Conservation (phyloP, 2,329 filamentous ascomycete genomes). For the Chaetothyriales sp. region DNA sequence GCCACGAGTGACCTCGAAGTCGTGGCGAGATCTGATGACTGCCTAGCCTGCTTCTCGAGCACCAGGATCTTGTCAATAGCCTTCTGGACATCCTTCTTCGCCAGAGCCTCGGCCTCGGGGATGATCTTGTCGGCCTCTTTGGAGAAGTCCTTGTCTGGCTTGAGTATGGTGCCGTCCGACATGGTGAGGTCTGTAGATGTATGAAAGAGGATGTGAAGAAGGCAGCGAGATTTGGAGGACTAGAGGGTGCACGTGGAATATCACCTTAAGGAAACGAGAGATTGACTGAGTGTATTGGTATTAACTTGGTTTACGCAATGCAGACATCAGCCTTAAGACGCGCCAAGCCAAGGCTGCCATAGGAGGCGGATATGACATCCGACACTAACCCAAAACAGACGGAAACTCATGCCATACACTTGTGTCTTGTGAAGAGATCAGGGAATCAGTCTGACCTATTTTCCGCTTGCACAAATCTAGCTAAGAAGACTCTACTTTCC, state of each 20-base stretch:
- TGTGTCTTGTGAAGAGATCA: too few species aligned
- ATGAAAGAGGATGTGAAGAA: background rate
- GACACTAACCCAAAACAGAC: background rate
- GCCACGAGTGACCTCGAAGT: slow-evolving; percentile 76
- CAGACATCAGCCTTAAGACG: background rate
- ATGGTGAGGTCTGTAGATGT: slow-evolving; percentile 36
- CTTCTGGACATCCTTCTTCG: slow-evolving; percentile 62
- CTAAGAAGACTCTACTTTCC: background rate
- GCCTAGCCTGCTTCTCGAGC: slow-evolving; percentile 93
- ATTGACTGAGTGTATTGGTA: background rate
- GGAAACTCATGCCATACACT: too few species aligned
- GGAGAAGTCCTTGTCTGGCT: slow-evolving; percentile 97
- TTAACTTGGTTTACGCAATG: background rate
- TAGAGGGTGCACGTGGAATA: background rate
- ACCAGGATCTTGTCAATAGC: slow-evolving; percentile 85
- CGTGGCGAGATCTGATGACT: slow-evolving; percentile 92
- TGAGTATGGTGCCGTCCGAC: slow-evolving; percentile 64
- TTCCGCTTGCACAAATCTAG: background rate
- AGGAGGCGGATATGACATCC: background rate
- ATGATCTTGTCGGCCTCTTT: slow-evolving; percentile 90
- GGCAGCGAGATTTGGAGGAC: background rate
- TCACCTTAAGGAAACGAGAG: background rate
- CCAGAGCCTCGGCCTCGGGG: slow-evolving; percentile 76
- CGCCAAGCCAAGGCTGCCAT: background rate
- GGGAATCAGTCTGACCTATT: too few species aligned